phyloP scores from a whole-genome alignment of 441 rosid species.

The Arabidopsis lyrata region DNA sequence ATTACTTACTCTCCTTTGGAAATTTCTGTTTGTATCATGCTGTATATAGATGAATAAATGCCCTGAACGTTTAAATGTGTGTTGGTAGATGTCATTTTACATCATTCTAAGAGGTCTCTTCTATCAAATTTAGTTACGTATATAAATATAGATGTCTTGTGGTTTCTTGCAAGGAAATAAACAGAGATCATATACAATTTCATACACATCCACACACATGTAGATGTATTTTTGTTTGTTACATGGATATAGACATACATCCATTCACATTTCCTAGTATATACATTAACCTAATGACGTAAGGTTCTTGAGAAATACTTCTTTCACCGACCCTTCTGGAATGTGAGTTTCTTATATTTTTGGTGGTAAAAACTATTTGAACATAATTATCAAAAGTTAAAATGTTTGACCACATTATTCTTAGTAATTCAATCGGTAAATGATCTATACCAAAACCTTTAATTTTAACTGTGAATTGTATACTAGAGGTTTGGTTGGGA shows the following conservation, averaged over 20 bases:
- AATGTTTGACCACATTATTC: not conserved
- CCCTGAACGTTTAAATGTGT: slow-evolving; percentile 23
- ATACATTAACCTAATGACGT: too few species aligned
- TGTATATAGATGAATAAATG: slow-evolving; percentile 2
- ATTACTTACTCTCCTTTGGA: slow-evolving; percentile 14
- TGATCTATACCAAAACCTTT: not conserved
- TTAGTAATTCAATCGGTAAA: not conserved
- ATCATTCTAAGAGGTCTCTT: slow-evolving; percentile 19
- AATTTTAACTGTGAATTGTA: not conserved
- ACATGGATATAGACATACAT: not conserved
- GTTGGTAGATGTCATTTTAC: slow-evolving; percentile 26
- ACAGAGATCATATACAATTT: not conserved
- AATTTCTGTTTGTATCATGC: not conserved
- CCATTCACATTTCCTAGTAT: slow-evolving; percentile 6
- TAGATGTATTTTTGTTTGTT: not conserved
- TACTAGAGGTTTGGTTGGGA: not conserved
- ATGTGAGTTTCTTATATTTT: not conserved
- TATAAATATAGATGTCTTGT: not conserved
- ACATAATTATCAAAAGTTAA: not conserved
- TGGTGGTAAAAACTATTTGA: not conserved
- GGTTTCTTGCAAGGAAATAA: slow-evolving; percentile 12
- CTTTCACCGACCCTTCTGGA: not conserved
- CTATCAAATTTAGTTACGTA: not conserved
- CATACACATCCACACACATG: not conserved
- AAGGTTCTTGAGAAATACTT: too few species aligned